Evolutionary conservation across 441 rosid species (phyloP), one percentile per base, ranked within the genome.

Genomic region (Syzygium malaccense): DNA sequence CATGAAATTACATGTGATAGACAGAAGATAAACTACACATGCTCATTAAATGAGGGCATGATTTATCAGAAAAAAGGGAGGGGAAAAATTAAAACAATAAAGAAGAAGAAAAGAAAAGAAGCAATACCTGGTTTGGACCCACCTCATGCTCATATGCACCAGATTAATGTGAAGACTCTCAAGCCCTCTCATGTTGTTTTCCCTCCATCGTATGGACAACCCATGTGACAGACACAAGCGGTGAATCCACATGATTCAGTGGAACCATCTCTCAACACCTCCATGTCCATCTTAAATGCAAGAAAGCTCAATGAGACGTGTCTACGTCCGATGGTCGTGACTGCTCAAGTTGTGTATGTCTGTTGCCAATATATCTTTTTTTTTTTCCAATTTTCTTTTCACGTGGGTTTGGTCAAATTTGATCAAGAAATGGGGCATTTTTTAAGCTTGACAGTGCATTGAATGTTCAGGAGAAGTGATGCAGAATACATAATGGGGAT

Each of bases 181-280:
- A 62, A 86, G 68, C 83, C 11, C 49, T 71, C 83, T 71, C 83
- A 37, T 71, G n/a, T 71, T 71, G 86, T 55, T 41, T 45, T 85
- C 86, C 55, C 79, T 86, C 85, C 75, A 37, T 58, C 54, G 90
- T 88, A 88, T 89, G 92, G 92, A 91, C 92, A 90, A 86, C 83
- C 90, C 91, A 91, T 90, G 92, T 86, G 93, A 86, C 86, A 53
- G 87, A 89, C 87, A 60, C 86, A 71, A 89, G 88, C 86, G 87
- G 89, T 85, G 91, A 87, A 89, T 89, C 89, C 71, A 87, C 91
- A 90, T 89, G 89, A 88, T 86, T 86, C 91, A 90, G 91, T 86
- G 51, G 51, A 37, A 71, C 28, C 88, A 86, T 58, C 85, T 45
- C 83, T 60, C 71, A 55, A 86, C 48, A 53, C 71, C 19, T 33